phyloP scores from a whole-genome alignment of 257 asterid genomes.

The Buddleja alternifolia region DNA sequence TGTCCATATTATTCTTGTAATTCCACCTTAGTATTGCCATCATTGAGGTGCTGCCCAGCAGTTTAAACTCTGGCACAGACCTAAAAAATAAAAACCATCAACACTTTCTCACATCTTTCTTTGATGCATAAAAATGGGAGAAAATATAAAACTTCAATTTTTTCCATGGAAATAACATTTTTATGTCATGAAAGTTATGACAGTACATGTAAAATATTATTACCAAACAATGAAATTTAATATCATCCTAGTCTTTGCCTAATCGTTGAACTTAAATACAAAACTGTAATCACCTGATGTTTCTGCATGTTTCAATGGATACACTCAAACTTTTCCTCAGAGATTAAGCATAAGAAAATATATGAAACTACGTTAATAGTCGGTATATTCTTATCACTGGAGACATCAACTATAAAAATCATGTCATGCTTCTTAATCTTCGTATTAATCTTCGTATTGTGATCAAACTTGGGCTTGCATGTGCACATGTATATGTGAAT shows the following conservation, averaged over 20 bases:
- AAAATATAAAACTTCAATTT: neutral
- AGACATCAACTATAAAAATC: too few species aligned
- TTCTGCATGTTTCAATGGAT: too few species aligned
- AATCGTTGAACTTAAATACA: neutral
- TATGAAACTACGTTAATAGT: too few species aligned
- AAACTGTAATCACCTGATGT: neutral
- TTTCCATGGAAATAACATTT: neutral
- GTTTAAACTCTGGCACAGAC: constrained; percentile 71
- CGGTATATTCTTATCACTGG: too few species aligned
- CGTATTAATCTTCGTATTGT: too few species aligned
- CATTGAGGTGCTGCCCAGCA: constrained; percentile 70
- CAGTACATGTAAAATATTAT: neutral
- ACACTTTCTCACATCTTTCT: constrained; percentile 8
- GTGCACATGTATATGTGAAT: too few species aligned
- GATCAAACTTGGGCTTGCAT: too few species aligned
- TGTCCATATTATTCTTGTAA: constrained; percentile 76
- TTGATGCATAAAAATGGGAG: constrained; percentile 25
- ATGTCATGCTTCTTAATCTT: too few species aligned
- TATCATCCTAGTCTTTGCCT: neutral
- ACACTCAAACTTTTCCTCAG: too few species aligned
- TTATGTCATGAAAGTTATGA: neutral
- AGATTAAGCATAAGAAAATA: too few species aligned
- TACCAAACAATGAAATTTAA: neutral
- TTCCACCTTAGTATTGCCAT: constrained; percentile 79
- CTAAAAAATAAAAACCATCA: constrained; percentile 44